Evolutionary conservation across 2,329 filamentous ascomycete species (phyloP).

Genomic region (Aspergillus felis): DNA sequence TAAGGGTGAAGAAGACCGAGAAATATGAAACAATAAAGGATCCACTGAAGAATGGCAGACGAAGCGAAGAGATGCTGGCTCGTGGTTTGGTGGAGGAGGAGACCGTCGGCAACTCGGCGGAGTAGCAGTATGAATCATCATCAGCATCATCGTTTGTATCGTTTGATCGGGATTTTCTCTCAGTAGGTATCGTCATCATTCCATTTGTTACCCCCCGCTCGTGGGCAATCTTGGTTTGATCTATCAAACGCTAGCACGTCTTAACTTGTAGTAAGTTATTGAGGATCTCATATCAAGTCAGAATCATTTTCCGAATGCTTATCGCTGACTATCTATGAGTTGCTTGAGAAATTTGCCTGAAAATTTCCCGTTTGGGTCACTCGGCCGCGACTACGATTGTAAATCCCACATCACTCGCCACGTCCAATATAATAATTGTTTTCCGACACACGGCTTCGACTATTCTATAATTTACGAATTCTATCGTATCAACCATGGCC

Average conservation of each 20-base stretch:
- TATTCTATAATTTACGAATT: background rate
- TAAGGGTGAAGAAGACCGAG: slow-evolving; percentile 8
- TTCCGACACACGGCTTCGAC: slow-evolving; percentile 6
- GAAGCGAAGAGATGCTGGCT: slow-evolving; percentile 5
- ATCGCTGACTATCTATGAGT: background rate
- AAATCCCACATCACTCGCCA: slow-evolving; percentile 1
- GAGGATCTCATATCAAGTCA: background rate
- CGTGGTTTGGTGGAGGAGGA: background rate
- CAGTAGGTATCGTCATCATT: background rate
- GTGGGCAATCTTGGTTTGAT: background rate
- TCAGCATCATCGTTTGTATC: background rate
- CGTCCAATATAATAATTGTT: slow-evolving; percentile 5
- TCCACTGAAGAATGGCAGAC: background rate
- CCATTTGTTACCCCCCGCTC: background rate
- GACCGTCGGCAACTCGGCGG: background rate
- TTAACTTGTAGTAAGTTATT: background rate
- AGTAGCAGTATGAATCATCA: slow-evolving; percentile 5
- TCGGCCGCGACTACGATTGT: slow-evolving; percentile 1
- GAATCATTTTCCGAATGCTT: background rate
- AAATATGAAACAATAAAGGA: slow-evolving; percentile 3
- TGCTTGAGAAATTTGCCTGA: background rate
- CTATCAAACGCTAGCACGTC: background rate
- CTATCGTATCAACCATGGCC: slow-evolving; percentile 46
- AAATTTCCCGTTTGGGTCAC: slow-evolving; percentile 14
- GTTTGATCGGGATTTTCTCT: background rate